A percentile compares a stretch with the other conserved stretches of the same genome.
phyloP scores from a whole-genome alignment of 75 land plant species.

The Adiantum capillusveneris region DNA sequence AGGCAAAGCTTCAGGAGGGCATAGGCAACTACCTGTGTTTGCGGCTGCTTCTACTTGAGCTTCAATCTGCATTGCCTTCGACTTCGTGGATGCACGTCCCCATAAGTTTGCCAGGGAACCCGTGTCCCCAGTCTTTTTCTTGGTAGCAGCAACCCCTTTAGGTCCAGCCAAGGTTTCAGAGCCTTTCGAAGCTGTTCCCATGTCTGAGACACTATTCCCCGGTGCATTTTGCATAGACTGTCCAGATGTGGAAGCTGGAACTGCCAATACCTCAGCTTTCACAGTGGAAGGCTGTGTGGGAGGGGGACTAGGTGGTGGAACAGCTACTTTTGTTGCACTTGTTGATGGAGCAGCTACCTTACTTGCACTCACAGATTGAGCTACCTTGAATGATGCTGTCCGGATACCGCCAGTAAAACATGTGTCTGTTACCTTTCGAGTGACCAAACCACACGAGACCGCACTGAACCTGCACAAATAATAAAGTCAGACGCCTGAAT shows the following conservation, averaged over 20 bases:
- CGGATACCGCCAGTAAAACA: not conserved
- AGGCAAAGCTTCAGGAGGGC: not conserved
- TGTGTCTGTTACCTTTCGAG: conserved; percentile 17
- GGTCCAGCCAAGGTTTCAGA: conserved; percentile 6
- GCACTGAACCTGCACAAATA: conserved; percentile 39
- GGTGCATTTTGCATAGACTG: conserved; percentile 1
- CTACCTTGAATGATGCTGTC: conserved; percentile 21
- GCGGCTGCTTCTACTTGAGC: not conserved
- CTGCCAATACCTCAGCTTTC: conserved; percentile 2
- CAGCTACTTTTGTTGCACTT: not conserved
- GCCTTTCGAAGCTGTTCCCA: conserved; percentile 17
- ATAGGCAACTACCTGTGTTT: not conserved
- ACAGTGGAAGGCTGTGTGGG: not conserved
- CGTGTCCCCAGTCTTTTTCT: conserved; percentile 37
- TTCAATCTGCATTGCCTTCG: conserved; percentile 27
- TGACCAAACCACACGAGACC: conserved; percentile 47
- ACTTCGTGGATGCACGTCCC: conserved; percentile 70
- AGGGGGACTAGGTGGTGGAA: no score
- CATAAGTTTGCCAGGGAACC: conserved; percentile 69
- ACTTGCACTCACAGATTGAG: not conserved
- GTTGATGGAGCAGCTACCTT: not conserved
- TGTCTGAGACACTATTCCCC: conserved; percentile 15
- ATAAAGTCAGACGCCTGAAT: conserved; percentile 1
- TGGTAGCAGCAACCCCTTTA: not conserved
- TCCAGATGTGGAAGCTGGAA: not conserved